Evolutionary conservation across 129 eudicot genomes (phyloP).

Genomic region (Helianthus annuus): HanXRQr2.0-SUNRISE NC_035435.2:167645576-167646075

Average conservation of each 20-base stretch:
- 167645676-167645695: not conserved
- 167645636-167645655: not conserved
- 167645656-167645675: not conserved
- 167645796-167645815: too few species aligned
- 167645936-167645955: too few species aligned
- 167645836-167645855: too few species aligned
- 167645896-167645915: too few species aligned
- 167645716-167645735: not conserved
- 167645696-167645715: slow-evolving; percentile 19
- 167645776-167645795: not conserved
- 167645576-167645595: slow-evolving; percentile 99
- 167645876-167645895: too few species aligned
- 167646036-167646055: not conserved
- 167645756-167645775: not conserved
- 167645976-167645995: too few species aligned
- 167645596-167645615: slow-evolving; percentile 75
- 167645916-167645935: too few species aligned
- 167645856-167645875: too few species aligned
- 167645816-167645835: too few species aligned
- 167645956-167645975: too few species aligned
- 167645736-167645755: slow-evolving; percentile 3
- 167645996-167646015: too few species aligned
- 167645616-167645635: slow-evolving; percentile 67
- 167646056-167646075: slow-evolving; percentile 1
- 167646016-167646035: not conserved